These are phyloP conservation scores for Diaporthe vexans DNA, from an alignment of 2,329 filamentous ascomycete genomes.

Conservation along the genomic window DNA sequence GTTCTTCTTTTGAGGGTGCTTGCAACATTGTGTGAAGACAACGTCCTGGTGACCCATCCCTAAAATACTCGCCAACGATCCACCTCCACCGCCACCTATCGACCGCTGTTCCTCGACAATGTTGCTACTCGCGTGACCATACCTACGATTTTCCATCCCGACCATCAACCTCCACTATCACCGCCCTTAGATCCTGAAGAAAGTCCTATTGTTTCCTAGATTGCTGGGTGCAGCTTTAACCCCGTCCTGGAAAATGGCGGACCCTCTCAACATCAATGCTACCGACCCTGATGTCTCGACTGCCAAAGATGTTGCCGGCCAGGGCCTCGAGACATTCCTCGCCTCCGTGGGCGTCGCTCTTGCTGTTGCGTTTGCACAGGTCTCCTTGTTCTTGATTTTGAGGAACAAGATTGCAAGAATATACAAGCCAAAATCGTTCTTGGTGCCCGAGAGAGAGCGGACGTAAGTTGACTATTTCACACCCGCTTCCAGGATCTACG, in stretches of 20 bases:
- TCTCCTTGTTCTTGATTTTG: conserved; percentile 80
- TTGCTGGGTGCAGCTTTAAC: background rate
- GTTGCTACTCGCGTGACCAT: conserved; percentile 34
- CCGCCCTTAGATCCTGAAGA: background rate
- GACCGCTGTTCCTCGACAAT: conserved; percentile 20
- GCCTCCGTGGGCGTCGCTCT: conserved; percentile 75
- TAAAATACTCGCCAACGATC: conserved; percentile 1
- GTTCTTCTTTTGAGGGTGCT: conserved; percentile 1
- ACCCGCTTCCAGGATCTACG: too few species aligned
- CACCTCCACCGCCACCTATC: conserved; percentile 20
- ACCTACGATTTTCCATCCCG: background rate
- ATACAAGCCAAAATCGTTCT: conserved; percentile 88
- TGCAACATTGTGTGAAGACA: conserved; percentile 1
- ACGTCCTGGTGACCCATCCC: conserved; percentile 11
- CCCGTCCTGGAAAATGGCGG: conserved; percentile 21
- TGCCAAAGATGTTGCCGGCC: conserved; percentile 54
- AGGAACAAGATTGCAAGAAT: conserved; percentile 85
- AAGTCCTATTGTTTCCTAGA: background rate
- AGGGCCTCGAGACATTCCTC: conserved; percentile 70
- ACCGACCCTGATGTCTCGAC: conserved; percentile 39
- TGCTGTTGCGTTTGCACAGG: conserved; percentile 73
- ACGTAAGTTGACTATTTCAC: conserved; percentile 56
- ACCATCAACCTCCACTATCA: background rate
- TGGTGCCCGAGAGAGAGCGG: conserved; percentile 87
- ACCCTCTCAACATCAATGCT: conserved; percentile 35